Percentiles rank a stretch among this genome's conserved stretches.
These are phyloP conservation scores for Ceratocystis variospora DNA, from an alignment of 2,329 filamentous ascomycete species.

Conservation along the genomic window DNA sequence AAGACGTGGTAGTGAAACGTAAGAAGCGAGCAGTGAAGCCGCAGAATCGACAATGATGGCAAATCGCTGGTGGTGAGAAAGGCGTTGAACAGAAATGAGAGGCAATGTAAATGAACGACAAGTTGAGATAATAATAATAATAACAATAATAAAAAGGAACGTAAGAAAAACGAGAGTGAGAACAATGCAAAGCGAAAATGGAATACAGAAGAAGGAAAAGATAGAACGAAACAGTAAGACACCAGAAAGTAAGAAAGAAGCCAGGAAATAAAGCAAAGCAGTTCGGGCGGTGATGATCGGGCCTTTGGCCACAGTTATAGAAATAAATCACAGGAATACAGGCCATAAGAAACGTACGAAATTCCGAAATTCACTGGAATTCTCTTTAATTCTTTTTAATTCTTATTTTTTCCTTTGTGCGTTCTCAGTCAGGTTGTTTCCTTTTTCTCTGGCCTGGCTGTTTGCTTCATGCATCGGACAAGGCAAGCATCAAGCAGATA, in stretches of 20 bases:
- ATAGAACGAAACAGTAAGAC: background rate
- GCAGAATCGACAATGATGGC: background rate
- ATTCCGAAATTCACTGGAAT: background rate
- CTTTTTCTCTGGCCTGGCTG: background rate
- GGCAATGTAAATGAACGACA: background rate
- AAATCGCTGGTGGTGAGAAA: background rate
- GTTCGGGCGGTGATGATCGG: background rate
- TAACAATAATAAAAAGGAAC: background rate
- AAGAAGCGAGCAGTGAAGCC: slow-evolving; percentile 6
- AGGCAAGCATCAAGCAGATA: background rate
- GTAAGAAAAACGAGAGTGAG: background rate
- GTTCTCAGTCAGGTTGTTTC: background rate
- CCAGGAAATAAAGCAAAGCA: background rate
- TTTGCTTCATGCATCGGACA: too few relatives aligned
- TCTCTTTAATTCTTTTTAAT: background rate
- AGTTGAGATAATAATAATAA: background rate
- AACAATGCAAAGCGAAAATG: too few relatives aligned
- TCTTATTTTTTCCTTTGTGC: background rate
- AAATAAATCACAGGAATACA: background rate
- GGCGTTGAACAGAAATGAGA: background rate
- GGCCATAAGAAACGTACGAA: too few relatives aligned
- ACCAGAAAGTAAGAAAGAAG: background rate
- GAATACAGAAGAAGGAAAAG: background rate
- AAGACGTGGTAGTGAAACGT: background rate
- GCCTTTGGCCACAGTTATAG: background rate